Base-by-base conservation (phyloP, 2,329 filamentous ascomycete species). In the Pyrenochaeta sp. region DNA sequence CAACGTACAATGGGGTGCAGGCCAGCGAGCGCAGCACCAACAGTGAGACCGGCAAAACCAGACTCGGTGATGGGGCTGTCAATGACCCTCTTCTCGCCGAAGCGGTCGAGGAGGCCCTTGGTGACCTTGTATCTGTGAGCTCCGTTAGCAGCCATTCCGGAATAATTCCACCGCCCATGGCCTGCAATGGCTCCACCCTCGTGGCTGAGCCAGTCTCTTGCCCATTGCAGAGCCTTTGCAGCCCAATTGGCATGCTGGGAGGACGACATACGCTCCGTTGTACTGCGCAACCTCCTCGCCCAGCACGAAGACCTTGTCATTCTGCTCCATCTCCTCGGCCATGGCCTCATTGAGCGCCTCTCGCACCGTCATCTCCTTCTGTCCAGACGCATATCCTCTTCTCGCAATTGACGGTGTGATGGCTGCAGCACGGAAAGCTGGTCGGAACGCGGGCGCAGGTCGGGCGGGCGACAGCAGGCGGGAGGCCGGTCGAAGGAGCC, bases 241-340 rank as follows among this genome's bases (percentile, higher is more conserved):
- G 21, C 9, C 23, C 23, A 9, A 9, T 27, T 27, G 23, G 9
- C 23, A 29, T 35, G 33, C 18, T 39, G 32, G 21, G 20, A 42
- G 32, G 53, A 53, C 23, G 57, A 80, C 83, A 77, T 79, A 87
- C 84, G 94, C 94, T 84, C 95, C 95, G 79, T 99, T 99, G 85
- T 99, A 99, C 82, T 99, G 95, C 72, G 95, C 95, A 74, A 99
- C 95, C 83, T 99, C 95, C 85, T 99, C 95, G 72, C 95, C 95
- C 54, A 99, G 79, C 67, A 99, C 82, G 79, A 97, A 99, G 69
- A 97, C 93, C 85, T 97, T 98, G 62, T 89, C 85, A 80, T 99
- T 96, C 75, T 80, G 77, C 84, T 97, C 93, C 79, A 99, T 88
- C 85, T 99, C 95, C 83, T 99, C 95, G 42, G 92, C 92, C 75